These are phyloP conservation scores for Aspergillus spinulosporus DNA, from an alignment of 2,329 filamentous ascomycete species.

Conservation along the genomic window DNA sequence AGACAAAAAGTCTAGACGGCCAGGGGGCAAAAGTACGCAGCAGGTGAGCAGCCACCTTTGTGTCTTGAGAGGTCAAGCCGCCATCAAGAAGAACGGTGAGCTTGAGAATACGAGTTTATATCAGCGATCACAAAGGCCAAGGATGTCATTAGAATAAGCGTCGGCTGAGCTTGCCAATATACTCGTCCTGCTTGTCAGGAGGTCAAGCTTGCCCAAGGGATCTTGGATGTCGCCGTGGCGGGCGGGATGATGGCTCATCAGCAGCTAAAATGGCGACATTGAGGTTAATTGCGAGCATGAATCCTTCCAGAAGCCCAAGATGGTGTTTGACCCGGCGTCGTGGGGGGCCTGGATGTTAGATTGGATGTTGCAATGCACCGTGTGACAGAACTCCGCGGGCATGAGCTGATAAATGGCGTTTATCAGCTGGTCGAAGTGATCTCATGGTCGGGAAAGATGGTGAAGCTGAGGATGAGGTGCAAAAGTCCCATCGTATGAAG, in stretches of 20 bases:
- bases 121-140: too few relatives aligned
- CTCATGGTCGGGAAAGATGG: not conserved
- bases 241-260: slow-evolving; percentile 12
- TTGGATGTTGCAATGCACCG: not conserved
- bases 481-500: not conserved
- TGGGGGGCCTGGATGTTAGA: not conserved
- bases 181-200: not conserved
- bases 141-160: slow-evolving; percentile 11
- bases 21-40: not conserved
- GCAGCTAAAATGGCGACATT: slow-evolving; percentile 16
- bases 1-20: not conserved
- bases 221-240: slow-evolving; percentile 2
- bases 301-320: slow-evolving; percentile 3
- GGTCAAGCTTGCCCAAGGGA: slow-evolving; percentile 6
- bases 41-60: not conserved
- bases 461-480: too few relatives aligned
- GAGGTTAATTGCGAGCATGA: not conserved
- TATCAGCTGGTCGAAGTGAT: not conserved
- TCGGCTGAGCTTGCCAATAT: slow-evolving; percentile 7
- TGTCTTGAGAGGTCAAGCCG: not conserved
- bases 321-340: not conserved
- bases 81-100: not conserved
- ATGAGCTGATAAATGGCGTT: not conserved
- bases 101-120: not conserved
- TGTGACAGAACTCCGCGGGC: too few relatives aligned